A percentile compares a stretch with the other conserved stretches of the same genome.
Conservation (phyloP, 2,329 filamentous ascomycete genomes). For the Grosmannia penicillata region DNA sequence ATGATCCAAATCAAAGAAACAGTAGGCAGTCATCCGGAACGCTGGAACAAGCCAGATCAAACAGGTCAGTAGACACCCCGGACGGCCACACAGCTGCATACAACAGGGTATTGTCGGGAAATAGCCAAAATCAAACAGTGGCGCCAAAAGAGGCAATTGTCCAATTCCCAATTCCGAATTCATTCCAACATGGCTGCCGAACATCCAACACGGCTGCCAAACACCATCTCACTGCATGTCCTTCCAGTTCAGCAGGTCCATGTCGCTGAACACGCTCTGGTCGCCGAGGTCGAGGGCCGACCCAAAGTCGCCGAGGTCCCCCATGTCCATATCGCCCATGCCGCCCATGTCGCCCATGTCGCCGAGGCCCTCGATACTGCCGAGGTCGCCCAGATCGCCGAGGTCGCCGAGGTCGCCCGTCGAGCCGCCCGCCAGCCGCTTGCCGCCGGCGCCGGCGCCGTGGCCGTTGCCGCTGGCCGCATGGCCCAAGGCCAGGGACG, state of each 20-base stretch:
- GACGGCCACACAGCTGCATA: too few relatives aligned
- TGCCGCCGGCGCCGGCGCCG: background rate
- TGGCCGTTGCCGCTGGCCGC: background rate
- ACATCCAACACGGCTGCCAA: too few relatives aligned
- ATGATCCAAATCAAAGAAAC: too few relatives aligned
- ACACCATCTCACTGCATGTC: constrained; percentile 10
- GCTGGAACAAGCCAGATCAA: too few relatives aligned
- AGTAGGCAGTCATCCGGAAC: too few relatives aligned
- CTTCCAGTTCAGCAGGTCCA: constrained; percentile 11
- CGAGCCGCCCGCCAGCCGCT: background rate
- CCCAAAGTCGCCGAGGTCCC: constrained; percentile 2
- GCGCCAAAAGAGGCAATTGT: too few relatives aligned
- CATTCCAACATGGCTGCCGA: too few relatives aligned
- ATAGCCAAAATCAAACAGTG: too few relatives aligned
- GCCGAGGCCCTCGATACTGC: constrained; percentile 5
- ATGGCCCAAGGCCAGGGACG: background rate
- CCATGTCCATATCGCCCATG: constrained; percentile 3
- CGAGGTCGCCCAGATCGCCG: constrained; percentile 4
- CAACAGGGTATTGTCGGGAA: too few relatives aligned
- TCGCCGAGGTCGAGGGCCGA: constrained; percentile 8
- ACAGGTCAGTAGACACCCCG: too few relatives aligned
- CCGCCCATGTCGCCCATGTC: constrained; percentile 5
- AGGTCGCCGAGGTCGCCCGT: constrained; percentile 8
- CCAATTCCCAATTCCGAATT: too few relatives aligned
- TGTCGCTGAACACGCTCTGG: constrained; percentile 12